A percentile compares a stretch with the other conserved stretches of the same genome.
phyloP scores from a whole-genome alignment of 1,139 yeast species.

The Waltiozyma sp. region DNA sequence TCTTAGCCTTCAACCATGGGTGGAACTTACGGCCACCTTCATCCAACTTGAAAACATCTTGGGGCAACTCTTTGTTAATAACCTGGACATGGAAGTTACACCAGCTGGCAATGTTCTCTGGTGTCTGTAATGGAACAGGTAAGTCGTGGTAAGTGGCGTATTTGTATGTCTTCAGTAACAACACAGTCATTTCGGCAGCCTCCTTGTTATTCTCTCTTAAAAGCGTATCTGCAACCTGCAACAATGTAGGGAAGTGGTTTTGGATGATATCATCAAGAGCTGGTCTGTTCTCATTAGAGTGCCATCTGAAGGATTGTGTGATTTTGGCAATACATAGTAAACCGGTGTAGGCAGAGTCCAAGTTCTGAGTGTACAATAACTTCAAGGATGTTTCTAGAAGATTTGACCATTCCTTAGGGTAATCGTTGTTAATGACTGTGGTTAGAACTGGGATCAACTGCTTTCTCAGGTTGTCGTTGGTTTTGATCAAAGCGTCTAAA shows the following conservation, averaged over 20 bases:
- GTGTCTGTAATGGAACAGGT: conserved; percentile 56
- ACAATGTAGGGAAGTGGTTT: conserved; percentile 58
- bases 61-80: conserved; percentile 51
- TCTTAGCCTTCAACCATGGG: conserved; percentile 71
- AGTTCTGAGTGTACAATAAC: conserved; percentile 43
- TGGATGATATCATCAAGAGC: conserved; percentile 49
- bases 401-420: conserved; percentile 60
- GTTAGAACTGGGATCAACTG: conserved; percentile 64
- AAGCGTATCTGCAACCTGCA: conserved; percentile 51
- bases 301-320: conserved; percentile 70
- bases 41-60: conserved; percentile 32
- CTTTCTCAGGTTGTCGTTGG: conserved; percentile 33
- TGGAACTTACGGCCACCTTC: conserved; percentile 34
- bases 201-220: conserved; percentile 33
- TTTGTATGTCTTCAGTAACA: conserved; percentile 70
- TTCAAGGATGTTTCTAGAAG: conserved; percentile 48
- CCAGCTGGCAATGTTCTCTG: conserved; percentile 57
- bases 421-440: conserved; percentile 56
- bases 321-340: conserved; percentile 67
- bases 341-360: conserved; percentile 62
- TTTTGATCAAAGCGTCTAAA: conserved; percentile 28
- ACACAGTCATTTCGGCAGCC: conserved; percentile 68
- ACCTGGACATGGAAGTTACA: conserved; percentile 66
- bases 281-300: conserved; percentile 46
- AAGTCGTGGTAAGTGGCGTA: conserved; percentile 73